phyloP scores from a whole-genome alignment of 306 rosid species.

The Ormosia emarginata region DNA sequence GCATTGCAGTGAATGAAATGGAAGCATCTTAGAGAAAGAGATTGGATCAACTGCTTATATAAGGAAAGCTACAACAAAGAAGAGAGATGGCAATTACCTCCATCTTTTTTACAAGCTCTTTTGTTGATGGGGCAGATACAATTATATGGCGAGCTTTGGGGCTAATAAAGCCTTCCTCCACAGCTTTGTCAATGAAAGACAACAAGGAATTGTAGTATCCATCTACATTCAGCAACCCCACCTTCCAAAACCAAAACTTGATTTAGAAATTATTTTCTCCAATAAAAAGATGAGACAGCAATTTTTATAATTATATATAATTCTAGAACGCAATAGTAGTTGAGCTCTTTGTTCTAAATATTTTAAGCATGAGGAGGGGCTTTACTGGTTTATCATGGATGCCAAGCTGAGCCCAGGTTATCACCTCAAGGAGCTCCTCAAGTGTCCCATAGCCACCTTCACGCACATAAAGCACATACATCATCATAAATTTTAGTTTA shows the following conservation, averaged over 20 bases:
- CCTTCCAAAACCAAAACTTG: slow-evolving; percentile 34
- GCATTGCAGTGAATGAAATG: background rate
- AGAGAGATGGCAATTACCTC: slow-evolving; percentile 40
- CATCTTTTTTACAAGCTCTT: slow-evolving; percentile 67
- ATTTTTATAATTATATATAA: background rate
- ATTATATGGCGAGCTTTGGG: slow-evolving; percentile 73
- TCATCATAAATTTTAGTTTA: background rate
- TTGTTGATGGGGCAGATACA: slow-evolving; percentile 68
- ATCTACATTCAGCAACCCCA: slow-evolving; percentile 78
- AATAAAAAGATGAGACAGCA: background rate
- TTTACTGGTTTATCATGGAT: slow-evolving; percentile 85
- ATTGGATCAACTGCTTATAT: too few relatives aligned
- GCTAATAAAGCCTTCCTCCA: slow-evolving; percentile 72
- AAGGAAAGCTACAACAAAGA: background rate
- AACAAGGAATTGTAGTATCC: slow-evolving; percentile 75
- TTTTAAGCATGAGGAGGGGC: background rate
- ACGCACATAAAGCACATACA: background rate
- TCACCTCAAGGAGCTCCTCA: slow-evolving; percentile 84
- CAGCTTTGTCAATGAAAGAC: slow-evolving; percentile 76
- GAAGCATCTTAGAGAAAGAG: background rate
- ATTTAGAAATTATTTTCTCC: background rate
- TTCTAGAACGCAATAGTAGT: background rate
- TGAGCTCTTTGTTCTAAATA: background rate
- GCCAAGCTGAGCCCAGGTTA: slow-evolving; percentile 87
- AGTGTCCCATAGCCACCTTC: slow-evolving; percentile 87